Percentiles rank a stretch among this genome's conserved stretches.
Conservation (phyloP, 2,329 filamentous ascomycete genomes). For the Hymenoscyphus linearis region DNA sequence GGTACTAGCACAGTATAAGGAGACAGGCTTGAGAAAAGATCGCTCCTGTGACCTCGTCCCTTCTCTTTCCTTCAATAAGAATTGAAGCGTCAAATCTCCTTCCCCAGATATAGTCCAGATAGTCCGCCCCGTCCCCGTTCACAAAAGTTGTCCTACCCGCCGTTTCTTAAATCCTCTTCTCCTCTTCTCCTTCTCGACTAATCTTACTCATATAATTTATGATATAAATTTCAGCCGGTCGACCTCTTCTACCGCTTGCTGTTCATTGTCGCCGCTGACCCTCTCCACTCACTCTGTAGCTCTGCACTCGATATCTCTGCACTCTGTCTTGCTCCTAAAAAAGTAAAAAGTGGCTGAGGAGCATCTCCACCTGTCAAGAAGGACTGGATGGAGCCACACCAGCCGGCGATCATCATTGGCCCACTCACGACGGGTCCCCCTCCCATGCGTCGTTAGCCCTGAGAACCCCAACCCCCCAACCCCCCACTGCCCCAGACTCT, state of each 20-base stretch:
- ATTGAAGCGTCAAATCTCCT: not conserved
- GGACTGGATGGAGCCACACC: slow-evolving; percentile 4
- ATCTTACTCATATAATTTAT: not conserved
- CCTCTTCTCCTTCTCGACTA: not conserved
- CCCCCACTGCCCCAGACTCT: not conserved
- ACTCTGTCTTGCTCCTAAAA: slow-evolving; percentile 3
- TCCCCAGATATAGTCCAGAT: not conserved
- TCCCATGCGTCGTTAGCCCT: slow-evolving; percentile 16
- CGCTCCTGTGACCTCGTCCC: not conserved
- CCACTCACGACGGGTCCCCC: slow-evolving; percentile 11
- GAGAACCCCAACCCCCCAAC: not conserved
- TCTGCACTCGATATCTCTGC: no score
- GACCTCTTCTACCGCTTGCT: not conserved
- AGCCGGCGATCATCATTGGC: slow-evolving; percentile 9
- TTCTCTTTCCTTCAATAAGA: not conserved
- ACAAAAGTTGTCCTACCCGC: not conserved
- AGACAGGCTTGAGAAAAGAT: not conserved
- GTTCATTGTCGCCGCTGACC: not conserved
- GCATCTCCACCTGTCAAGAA: not conserved
- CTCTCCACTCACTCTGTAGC: slow-evolving; percentile 1
- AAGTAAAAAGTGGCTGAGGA: slow-evolving; percentile 3
- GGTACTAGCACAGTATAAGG: no score
- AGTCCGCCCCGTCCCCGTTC: no score
- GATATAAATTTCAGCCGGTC: not conserved
- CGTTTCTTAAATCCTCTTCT: not conserved